Base-by-base conservation (phyloP, 2,329 filamentous ascomycete genomes). In the Fusarium sp. region DNA sequence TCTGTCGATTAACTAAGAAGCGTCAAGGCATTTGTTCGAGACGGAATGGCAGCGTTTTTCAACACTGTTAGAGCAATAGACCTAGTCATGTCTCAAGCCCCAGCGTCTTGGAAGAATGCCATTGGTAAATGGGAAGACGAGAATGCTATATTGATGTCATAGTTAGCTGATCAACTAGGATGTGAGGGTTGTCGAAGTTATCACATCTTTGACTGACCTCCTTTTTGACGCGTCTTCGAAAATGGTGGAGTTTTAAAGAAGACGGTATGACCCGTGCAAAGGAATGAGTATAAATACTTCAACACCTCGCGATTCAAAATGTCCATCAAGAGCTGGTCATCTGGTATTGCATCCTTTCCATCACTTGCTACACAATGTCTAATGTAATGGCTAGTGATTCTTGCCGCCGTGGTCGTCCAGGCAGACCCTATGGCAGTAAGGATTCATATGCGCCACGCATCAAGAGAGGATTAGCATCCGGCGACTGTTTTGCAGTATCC, bases 1-100 rank as follows among this genome's bases (percentile, higher is more conserved):
- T 33, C 0, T 1, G 2, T 0, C 7, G 1, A 0, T 20, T 8
- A 33, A 33, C 29, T 17, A 33, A 17, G 29, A 49, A 10, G 20
- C 11, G 31, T 33, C 8, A 12, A 49, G 12, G 22, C 27, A 47
- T 31, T 49, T 3, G 29, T 49, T 33, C 10, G 14, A 22, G 46
- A 18, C 46, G 46, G 33, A 49, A 22, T 11, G 17, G 46, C 3
- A 6, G 7, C 7, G 14, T 33, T 47, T 47, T 22, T 11, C 14
- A 17, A 12, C 29, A 49, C 20, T 49, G 46, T 49, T 4, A 31
- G 29, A 13, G 29, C 29, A 13, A 13, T 22, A 10, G 20, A 9
- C 46, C 27, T 13, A 7, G 46, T 33, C 29, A 33, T n/a, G 29
- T 18, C 47, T 50, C 31, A 50, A 35, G 18, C 31, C n/a, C n/a